Evolutionary conservation across 768 basidiomycete genomes (phyloP).

Genomic region (Phylloporus arenicola): DNA sequence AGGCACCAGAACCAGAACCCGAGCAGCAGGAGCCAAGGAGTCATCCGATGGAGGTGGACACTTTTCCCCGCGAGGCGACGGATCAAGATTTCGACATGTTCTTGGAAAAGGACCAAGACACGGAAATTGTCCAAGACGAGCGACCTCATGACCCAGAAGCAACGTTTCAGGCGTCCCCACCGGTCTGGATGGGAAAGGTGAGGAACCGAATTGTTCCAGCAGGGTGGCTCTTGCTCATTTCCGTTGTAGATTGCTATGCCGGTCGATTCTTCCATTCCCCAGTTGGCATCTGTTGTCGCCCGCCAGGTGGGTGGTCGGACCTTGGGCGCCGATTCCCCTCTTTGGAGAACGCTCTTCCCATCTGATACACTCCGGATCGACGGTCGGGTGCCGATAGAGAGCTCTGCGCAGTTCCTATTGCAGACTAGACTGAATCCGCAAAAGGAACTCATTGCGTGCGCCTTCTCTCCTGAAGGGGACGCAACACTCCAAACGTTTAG

Average conservation of each 20-base stretch:
- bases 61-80: conserved; percentile 40
- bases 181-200: conserved; percentile 76
- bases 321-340: conserved; percentile 48
- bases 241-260: conserved; percentile 68
- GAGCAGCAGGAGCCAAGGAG: conserved; percentile 35
- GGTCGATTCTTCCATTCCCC: conserved; percentile 62
- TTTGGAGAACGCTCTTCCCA: conserved; percentile 79
- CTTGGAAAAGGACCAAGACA: conserved; percentile 53
- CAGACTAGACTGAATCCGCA: conserved; percentile 70
- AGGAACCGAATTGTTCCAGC: conserved; percentile 16
- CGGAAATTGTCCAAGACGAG: conserved; percentile 19
- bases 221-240: conserved; percentile 10
- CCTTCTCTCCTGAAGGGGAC: conserved; percentile 53
- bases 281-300: conserved; percentile 61
- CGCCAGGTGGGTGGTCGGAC: conserved; percentile 76
- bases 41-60: conserved; percentile 41
- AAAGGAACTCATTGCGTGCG: conserved; percentile 77
- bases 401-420: conserved; percentile 71
- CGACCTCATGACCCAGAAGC: conserved; percentile 40
- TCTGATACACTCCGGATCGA: conserved; percentile 67
- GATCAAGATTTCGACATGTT: conserved; percentile 89
- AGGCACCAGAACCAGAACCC: conserved; percentile 23
- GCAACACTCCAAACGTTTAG: conserved; percentile 53
- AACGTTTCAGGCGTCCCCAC: conserved; percentile 49
- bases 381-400: conserved; percentile 75